Conservation (phyloP, 1,284 basidiomycete species). For the Pterulicium gracile region DNA sequence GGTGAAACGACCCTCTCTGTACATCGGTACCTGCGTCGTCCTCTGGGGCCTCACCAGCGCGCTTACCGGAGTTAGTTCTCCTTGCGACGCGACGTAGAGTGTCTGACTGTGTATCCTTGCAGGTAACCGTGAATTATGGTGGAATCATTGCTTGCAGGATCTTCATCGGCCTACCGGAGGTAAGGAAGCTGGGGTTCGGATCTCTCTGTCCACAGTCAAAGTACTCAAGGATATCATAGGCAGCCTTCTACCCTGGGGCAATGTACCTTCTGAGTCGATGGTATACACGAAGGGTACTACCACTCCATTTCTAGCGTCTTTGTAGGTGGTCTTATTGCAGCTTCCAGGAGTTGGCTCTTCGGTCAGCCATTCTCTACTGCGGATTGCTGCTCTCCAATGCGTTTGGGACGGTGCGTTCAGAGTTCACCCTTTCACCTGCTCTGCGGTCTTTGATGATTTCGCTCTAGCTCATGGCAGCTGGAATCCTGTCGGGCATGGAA, state of each 20-base stretch:
- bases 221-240: conserved; percentile 17
- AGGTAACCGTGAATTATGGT: conserved; percentile 44
- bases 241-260: conserved; percentile 55
- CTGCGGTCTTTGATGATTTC: neutral
- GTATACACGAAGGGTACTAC: conserved; percentile 49
- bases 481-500: conserved; percentile 35
- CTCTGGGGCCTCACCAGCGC: conserved; percentile 53
- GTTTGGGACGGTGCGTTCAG: conserved; percentile 54
- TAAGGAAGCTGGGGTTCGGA: conserved; percentile 9
- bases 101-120: too few species aligned
- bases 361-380: conserved; percentile 59
- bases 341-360: conserved; percentile 49
- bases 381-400: conserved; percentile 69
- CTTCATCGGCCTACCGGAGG: conserved; percentile 55
- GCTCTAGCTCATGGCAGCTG: conserved; percentile 20
- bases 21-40: conserved; percentile 51
- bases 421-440: too few species aligned
- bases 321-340: neutral
- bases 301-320: neutral
- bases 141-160: conserved; percentile 50
- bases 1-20: conserved; percentile 46
- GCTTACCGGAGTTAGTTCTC: conserved; percentile 40
- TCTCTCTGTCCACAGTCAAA: neutral
- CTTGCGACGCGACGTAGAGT: neutral
- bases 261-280: conserved; percentile 52